Evolutionary conservation across 1,284 basidiomycete genomes (phyloP).

Genomic region (Kalmanozyma brasiliensis): DNA sequence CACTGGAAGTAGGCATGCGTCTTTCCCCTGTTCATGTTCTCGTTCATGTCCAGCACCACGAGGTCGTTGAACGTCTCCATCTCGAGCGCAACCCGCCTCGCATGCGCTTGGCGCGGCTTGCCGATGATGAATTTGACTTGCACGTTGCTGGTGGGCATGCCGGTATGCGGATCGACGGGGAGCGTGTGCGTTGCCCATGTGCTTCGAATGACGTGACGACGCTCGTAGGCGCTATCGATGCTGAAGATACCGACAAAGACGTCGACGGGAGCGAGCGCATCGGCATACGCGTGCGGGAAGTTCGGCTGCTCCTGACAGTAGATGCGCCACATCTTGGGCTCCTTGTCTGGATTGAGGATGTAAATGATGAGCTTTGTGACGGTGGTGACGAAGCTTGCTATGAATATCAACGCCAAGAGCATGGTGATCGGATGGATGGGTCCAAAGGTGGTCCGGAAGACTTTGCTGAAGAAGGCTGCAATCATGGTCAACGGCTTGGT

Average conservation of each 20-base stretch:
- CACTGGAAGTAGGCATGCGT: constrained; percentile 83
- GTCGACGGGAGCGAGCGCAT: constrained; percentile 84
- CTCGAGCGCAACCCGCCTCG: constrained; percentile 83
- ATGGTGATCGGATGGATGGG: constrained; percentile 56
- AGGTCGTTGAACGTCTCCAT: constrained; percentile 93
- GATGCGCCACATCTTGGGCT: constrained; percentile 89
- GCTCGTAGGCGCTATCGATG: constrained; percentile 79
- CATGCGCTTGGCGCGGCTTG: constrained; percentile 81
- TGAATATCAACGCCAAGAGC: constrained; percentile 49
- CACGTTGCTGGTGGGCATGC: constrained; percentile 74
- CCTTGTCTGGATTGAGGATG: constrained; percentile 94
- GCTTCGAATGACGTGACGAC: constrained; percentile 86
- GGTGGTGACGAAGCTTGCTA: constrained; percentile 53
- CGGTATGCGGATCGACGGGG: constrained; percentile 63
- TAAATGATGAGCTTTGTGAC: constrained; percentile 76
- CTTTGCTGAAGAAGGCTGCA: constrained; percentile 36
- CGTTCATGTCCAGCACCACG: constrained; percentile 81
- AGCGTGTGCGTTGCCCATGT: constrained; percentile 83
- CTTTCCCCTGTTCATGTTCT: constrained; percentile 94
- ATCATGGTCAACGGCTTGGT: constrained; percentile 37
- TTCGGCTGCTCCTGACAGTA: constrained; percentile 78
- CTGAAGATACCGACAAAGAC: constrained; percentile 92
- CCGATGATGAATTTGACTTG: constrained; percentile 92
- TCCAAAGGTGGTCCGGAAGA: constrained; percentile 49
- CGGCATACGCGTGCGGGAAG: constrained; percentile 70